Conservation (phyloP, 2,329 filamentous ascomycete genomes). For the Fusarium incarnatum region DNA sequence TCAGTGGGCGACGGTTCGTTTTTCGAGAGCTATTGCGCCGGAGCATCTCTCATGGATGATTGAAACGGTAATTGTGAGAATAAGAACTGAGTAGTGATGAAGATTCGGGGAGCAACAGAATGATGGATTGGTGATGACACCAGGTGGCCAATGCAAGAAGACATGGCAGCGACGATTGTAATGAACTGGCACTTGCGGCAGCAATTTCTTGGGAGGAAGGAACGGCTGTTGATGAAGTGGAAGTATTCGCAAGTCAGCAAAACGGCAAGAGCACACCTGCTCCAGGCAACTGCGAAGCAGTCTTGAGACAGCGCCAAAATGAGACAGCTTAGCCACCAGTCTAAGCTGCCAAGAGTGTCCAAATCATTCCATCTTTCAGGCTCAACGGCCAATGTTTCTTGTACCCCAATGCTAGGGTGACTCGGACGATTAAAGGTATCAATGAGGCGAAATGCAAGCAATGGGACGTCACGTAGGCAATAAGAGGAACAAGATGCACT, state of each 20-base stretch:
- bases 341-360: not conserved
- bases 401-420: too few species aligned
- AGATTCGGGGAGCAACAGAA: not conserved
- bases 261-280: not conserved
- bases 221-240: not conserved
- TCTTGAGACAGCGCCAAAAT: not conserved
- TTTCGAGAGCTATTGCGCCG: slow-evolving; percentile 61
- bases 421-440: not conserved
- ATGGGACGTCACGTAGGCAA: not conserved
- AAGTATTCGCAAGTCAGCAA: slow-evolving; percentile 6
- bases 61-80: not conserved
- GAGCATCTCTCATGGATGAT: slow-evolving; percentile 55
- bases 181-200: not conserved
- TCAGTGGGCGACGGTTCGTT: slow-evolving; percentile 56
- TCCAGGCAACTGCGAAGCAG: too few species aligned
- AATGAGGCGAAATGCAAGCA: rapidly evolving
- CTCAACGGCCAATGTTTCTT: not conserved
- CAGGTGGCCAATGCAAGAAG: not conserved
- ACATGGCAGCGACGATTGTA: not conserved
- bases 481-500: not conserved
- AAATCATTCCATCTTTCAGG: too few species aligned
- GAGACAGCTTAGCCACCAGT: not conserved
- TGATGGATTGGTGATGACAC: slow-evolving; percentile 19
- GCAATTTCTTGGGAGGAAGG: not conserved
- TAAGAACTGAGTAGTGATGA: not conserved